phyloP scores from a whole-genome alignment of 176 grass and related monocot species.

The Miscanthus lutarioriparius region DNA sequence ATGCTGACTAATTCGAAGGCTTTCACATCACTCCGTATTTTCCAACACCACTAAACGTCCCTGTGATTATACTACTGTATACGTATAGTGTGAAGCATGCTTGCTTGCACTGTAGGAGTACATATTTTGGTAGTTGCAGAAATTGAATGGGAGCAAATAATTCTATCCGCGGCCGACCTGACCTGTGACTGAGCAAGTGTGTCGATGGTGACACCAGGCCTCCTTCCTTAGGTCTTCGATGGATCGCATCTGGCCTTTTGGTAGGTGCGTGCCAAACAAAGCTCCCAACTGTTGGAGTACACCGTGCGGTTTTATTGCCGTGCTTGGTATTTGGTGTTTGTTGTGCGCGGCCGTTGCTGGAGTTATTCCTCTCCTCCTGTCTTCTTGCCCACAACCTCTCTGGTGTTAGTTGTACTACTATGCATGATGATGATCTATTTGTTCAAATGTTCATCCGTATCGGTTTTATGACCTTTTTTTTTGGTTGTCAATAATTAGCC shows the following conservation, averaged over 20 bases:
- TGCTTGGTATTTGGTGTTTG: constrained; percentile 40
- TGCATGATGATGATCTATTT: background rate
- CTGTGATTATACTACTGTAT: background rate
- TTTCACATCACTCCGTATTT: background rate
- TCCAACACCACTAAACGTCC: background rate
- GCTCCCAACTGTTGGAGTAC: constrained; percentile 18
- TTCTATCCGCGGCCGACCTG: background rate
- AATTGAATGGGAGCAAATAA: constrained; percentile 17
- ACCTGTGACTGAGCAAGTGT: constrained; percentile 2
- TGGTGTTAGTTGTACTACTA: background rate
- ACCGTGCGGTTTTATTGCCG: constrained; percentile 9
- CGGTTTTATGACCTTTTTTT: background rate
- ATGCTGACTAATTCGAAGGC: background rate
- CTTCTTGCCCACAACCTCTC: background rate
- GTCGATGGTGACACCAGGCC: constrained; percentile 2
- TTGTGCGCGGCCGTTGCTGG: constrained; percentile 23
- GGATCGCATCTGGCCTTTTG: background rate
- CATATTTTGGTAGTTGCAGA: constrained; percentile 7
- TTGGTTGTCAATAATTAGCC: background rate
- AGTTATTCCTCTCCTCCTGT: background rate
- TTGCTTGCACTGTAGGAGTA: background rate
- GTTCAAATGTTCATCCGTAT: background rate
- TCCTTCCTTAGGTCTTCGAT: background rate
- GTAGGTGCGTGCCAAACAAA: constrained; percentile 13
- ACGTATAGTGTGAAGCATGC: background rate